Conservation (phyloP, 2,329 filamentous ascomycete species). For the Elsinoe arachidis region DNA sequence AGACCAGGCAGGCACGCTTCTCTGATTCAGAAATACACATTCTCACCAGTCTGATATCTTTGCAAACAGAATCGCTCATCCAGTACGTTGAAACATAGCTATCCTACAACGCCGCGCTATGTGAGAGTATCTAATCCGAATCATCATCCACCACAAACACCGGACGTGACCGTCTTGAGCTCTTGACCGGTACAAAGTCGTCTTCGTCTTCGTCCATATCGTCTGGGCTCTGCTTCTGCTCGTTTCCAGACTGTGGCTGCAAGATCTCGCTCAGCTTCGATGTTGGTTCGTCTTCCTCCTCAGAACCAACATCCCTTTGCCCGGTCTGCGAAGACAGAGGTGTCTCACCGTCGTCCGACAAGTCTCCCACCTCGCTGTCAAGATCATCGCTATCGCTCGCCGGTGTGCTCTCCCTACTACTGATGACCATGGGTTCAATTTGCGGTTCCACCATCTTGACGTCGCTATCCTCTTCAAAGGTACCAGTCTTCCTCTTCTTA, state of each 20-base stretch:
- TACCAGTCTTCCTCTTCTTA: conserved; percentile 15
- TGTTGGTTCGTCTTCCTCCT: neutral
- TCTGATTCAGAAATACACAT: no score
- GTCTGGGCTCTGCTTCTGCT: neutral
- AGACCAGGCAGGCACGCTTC: neutral
- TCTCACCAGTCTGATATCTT: no score
- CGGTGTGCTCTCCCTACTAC: conserved; percentile 12
- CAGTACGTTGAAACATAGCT: neutral
- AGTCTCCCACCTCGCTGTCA: conserved; percentile 21
- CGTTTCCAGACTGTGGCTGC: neutral
- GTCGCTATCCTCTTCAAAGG: conserved; percentile 10
- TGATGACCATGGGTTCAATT: conserved; percentile 16
- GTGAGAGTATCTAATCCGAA: conserved; percentile 16
- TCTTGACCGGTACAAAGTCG: conserved; percentile 12
- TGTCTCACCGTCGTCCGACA: conserved; percentile 15
- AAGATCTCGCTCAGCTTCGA: neutral
- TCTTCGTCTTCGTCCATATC: conserved; percentile 15
- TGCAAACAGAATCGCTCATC: no score
- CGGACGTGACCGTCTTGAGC: conserved; percentile 13
- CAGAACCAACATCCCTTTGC: neutral
- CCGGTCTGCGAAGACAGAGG: conserved; percentile 11
- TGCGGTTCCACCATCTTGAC: conserved; percentile 17
- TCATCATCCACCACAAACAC: conserved; percentile 18
- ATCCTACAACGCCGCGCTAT: conserved; percentile 5
- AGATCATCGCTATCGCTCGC: conserved; percentile 8